A percentile compares a stretch with the other conserved stretches of the same genome.
Conservation (phyloP, 345 rosid species). For the Brassica napus region DNA sequence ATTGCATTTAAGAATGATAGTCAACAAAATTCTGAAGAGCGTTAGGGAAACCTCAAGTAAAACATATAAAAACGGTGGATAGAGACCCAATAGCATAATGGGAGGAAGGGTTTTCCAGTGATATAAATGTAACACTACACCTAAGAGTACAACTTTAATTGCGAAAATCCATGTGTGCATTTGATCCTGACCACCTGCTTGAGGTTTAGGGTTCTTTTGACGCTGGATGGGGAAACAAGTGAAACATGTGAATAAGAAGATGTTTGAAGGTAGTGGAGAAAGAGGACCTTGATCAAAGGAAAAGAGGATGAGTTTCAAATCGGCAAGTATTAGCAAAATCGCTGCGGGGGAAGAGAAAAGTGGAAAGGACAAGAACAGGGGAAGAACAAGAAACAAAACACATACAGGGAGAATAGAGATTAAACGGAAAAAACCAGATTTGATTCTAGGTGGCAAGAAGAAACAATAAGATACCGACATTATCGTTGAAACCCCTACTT, state of each 20-base stretch:
- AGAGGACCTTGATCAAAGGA: conserved; percentile 8
- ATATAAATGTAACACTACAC: neutral
- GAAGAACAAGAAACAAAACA: conserved; percentile 5
- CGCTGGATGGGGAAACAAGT: conserved; percentile 1
- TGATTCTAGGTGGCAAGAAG: neutral
- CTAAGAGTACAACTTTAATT: neutral
- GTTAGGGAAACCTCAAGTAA: neutral
- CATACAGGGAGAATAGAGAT: neutral
- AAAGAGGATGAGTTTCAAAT: neutral
- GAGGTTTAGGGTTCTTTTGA: neutral
- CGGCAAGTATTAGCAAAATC: neutral
- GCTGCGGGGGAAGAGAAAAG: neutral
- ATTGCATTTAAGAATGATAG: neutral
- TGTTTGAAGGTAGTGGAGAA: conserved; percentile 1
- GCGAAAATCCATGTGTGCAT: neutral
- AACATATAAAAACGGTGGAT: neutral
- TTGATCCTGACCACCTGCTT: neutral
- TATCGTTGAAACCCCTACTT: neutral
- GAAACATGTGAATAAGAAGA: neutral
- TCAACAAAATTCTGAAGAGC: neutral
- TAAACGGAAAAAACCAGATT: neutral
- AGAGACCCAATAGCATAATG: neutral
- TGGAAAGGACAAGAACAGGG: neutral
- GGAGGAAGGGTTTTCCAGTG: neutral
- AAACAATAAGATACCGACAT: conserved; percentile 1